These are phyloP conservation scores for Acanthamoeba rhysodes DNA, from an alignment of 208 protist species.

Conservation along the genomic window DNA sequence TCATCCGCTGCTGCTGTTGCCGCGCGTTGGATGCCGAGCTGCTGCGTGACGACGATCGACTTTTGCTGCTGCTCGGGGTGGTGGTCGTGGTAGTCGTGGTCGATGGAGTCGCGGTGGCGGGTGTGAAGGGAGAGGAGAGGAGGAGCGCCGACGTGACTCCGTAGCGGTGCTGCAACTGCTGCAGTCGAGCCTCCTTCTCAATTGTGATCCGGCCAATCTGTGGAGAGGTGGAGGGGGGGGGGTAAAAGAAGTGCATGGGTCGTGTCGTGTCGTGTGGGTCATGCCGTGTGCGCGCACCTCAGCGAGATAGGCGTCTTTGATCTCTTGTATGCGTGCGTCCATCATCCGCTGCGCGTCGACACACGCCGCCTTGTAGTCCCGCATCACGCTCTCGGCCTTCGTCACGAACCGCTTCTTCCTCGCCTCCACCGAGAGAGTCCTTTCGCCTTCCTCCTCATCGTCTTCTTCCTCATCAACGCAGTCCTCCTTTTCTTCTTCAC, in stretches of 20 bases:
- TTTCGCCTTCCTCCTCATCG: background rate
- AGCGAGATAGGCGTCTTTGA: constrained; percentile 27
- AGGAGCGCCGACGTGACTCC: background rate
- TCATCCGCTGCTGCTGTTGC: background rate
- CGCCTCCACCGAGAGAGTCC: background rate
- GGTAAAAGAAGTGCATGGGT: background rate
- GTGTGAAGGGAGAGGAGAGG: background rate
- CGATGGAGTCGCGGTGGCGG: background rate
- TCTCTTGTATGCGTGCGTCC: background rate
- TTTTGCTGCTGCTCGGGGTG: background rate
- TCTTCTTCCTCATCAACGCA: background rate
- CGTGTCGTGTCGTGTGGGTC: background rate
- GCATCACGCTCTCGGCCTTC: background rate
- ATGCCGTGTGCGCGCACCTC: too few species aligned
- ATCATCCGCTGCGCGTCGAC: background rate
- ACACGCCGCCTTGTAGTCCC: background rate
- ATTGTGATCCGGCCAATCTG: constrained; percentile 45
- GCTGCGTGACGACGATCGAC: background rate
- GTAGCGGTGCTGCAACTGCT: background rate
- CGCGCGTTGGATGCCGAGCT: background rate
- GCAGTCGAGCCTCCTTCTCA: constrained; percentile 2
- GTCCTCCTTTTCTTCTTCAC: background rate
- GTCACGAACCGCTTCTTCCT: constrained; percentile 22
- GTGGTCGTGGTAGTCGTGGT: background rate
- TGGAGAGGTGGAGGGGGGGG: too few species aligned